Percentiles rank a stretch among this genome's conserved stretches.
Conservation (phyloP, 1,284 basidiomycete genomes). For the Gymnopus androsaceus region DNA sequence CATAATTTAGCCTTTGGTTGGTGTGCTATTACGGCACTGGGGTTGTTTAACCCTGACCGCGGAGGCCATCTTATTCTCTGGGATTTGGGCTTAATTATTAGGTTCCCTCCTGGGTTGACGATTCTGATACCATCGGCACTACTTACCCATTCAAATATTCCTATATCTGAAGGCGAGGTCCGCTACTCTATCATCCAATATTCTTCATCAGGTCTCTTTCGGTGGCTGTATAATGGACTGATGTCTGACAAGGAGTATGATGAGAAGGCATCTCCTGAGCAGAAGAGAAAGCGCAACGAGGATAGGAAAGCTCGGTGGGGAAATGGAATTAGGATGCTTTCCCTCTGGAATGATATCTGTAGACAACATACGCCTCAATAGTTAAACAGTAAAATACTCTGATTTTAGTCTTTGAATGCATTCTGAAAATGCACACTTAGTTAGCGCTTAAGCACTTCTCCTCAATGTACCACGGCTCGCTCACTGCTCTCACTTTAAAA, state of each 20-base stretch:
- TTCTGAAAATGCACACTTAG: too few relatives aligned
- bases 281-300: background rate
- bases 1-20: background rate
- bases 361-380: background rate
- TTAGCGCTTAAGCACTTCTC: too few relatives aligned
- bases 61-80: conserved; percentile 5
- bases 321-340: background rate
- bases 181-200: background rate
- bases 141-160: background rate
- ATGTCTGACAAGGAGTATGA: background rate
- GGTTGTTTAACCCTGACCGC: background rate
- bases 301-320: background rate
- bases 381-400: background rate
- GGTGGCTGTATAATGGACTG: conserved; percentile 3
- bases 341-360: background rate
- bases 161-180: background rate
- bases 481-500: too few relatives aligned
- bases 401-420: background rate
- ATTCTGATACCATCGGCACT: background rate
- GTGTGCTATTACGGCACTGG: conserved; percentile 6
- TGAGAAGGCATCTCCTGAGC: background rate
- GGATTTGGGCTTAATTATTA: background rate
- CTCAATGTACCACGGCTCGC: too few relatives aligned
- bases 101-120: too few relatives aligned
- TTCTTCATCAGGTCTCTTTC: background rate